Conservation (phyloP, 805 yeast species). For the Lipomyces yamanashiensis region DNA sequence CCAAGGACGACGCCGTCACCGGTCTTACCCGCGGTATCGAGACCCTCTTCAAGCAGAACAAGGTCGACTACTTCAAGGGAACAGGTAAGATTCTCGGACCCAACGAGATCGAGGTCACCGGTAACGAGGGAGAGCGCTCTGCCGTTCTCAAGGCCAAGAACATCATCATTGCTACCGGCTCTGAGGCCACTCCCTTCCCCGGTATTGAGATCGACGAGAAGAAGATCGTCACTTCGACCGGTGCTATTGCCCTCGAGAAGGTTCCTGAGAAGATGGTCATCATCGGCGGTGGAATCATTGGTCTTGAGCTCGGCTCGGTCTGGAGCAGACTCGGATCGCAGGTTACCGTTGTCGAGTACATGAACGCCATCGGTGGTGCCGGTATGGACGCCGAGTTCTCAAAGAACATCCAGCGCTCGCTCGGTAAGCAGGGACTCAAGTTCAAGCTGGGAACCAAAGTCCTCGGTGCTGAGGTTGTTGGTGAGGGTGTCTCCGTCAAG, state of each 20-base stretch:
- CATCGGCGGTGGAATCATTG: slow-evolving; percentile 99
- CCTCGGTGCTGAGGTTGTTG: slow-evolving; percentile 80
- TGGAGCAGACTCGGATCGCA: slow-evolving; percentile 94
- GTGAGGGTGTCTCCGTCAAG: slow-evolving; percentile 84
- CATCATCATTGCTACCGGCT: slow-evolving; percentile 96
- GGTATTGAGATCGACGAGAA: slow-evolving; percentile 96
- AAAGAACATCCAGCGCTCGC: slow-evolving; percentile 83
- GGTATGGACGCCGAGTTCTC: slow-evolving; percentile 98
- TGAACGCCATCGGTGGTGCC: slow-evolving; percentile 94
- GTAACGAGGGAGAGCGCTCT: slow-evolving; percentile 82
- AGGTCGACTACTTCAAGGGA: slow-evolving; percentile 93
- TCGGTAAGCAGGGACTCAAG: slow-evolving; percentile 92
- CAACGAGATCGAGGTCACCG: slow-evolving; percentile 75
- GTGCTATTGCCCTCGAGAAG: slow-evolving; percentile 81
- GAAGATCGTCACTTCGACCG: slow-evolving; percentile 95
- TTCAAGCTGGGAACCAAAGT: slow-evolving; percentile 94
- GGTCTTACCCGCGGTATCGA: slow-evolving; percentile 94
- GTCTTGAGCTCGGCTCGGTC: slow-evolving; percentile 98
- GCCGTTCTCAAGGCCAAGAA: slow-evolving; percentile 77
- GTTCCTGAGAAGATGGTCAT: slow-evolving; percentile 89
- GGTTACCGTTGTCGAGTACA: slow-evolving; percentile 93
- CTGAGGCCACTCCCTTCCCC: slow-evolving; percentile 98
- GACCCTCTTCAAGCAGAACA: slow-evolving; percentile 91
- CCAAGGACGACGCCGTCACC: slow-evolving; percentile 87
- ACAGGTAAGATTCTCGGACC: slow-evolving; percentile 85